These are phyloP conservation scores for Scutellaria barbata DNA, from an alignment of 257 asterid genomes.

Conservation along the genomic window DNA sequence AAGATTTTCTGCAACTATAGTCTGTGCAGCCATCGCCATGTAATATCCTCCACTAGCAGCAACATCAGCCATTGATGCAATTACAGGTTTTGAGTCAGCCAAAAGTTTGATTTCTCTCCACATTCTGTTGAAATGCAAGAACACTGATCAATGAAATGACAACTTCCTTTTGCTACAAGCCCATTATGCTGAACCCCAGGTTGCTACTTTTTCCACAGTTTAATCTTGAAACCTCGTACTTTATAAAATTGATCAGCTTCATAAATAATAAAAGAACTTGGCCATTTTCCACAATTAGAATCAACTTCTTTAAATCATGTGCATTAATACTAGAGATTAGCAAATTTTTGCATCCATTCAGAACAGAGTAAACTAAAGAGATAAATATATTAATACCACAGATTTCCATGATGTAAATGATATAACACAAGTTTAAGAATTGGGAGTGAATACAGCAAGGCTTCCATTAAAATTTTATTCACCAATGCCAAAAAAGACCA, in stretches of 20 bases:
- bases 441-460: neutral
- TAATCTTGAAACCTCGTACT: conserved; percentile 3
- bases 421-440: neutral
- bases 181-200: conserved; percentile 14
- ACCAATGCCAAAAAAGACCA: neutral
- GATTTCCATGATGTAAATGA: neutral
- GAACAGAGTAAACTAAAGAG: neutral
- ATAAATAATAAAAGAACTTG: neutral
- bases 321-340: neutral
- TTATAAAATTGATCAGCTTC: neutral
- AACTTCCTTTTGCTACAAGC: neutral
- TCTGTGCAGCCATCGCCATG: conserved; percentile 93
- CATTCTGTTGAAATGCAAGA: conserved; percentile 66
- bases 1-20: conserved; percentile 90
- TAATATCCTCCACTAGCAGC: conserved; percentile 99
- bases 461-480: neutral
- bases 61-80: conserved; percentile 98
- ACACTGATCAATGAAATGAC: conserved; percentile 30
- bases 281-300: neutral
- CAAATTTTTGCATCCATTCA: neutral
- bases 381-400: neutral
- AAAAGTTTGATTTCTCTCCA: conserved; percentile 98
- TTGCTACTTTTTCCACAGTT: neutral
- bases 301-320: neutral
- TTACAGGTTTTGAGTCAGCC: conserved; percentile 86